Conservation (phyloP, 495 filamentous ascomycete species). For the Glonium stellatum region DNA sequence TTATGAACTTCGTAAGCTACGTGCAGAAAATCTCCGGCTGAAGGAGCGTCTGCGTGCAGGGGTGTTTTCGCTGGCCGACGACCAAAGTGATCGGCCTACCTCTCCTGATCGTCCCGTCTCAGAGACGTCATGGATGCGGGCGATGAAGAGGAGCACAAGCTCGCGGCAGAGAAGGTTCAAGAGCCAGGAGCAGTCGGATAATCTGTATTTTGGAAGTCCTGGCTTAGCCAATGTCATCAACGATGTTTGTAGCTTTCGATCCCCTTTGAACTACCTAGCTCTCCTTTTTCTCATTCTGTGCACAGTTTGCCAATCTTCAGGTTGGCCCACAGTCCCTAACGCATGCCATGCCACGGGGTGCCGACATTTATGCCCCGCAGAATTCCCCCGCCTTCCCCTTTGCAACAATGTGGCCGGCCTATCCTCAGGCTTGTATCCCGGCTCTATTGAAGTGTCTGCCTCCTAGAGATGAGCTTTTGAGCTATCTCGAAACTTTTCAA, state of each 20-base stretch:
- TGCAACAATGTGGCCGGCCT: conserved; percentile 35
- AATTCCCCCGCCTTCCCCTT: conserved; percentile 33
- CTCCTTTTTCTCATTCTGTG: conserved; percentile 9
- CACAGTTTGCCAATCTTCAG: conserved; percentile 37
- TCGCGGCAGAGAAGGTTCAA: conserved; percentile 35
- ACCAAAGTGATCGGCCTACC: background rate
- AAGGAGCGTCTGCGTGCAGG: conserved; percentile 29
- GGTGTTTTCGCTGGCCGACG: conserved; percentile 21
- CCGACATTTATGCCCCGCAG: conserved; percentile 37
- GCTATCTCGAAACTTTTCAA: conserved; percentile 39
- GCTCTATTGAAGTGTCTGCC: conserved; percentile 36
- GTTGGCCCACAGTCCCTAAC: conserved; percentile 31
- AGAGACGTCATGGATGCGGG: conserved; percentile 3
- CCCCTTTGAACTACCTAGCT: background rate
- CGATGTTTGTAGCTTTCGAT: conserved; percentile 33
- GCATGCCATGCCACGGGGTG: conserved; percentile 35
- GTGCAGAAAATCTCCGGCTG: conserved; percentile 32
- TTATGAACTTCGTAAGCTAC: conserved; percentile 36
- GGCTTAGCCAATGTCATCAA: conserved; percentile 39
- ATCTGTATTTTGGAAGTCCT: conserved; percentile 41
- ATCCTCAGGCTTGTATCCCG: conserved; percentile 27
- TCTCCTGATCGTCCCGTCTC: conserved; percentile 6
- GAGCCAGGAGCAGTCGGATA: conserved; percentile 35
- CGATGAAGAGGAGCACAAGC: conserved; percentile 12
- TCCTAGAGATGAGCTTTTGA: conserved; percentile 32